phyloP scores from a whole-genome alignment of 2,329 filamentous ascomycete species.

The Botrytis aclada region DNA sequence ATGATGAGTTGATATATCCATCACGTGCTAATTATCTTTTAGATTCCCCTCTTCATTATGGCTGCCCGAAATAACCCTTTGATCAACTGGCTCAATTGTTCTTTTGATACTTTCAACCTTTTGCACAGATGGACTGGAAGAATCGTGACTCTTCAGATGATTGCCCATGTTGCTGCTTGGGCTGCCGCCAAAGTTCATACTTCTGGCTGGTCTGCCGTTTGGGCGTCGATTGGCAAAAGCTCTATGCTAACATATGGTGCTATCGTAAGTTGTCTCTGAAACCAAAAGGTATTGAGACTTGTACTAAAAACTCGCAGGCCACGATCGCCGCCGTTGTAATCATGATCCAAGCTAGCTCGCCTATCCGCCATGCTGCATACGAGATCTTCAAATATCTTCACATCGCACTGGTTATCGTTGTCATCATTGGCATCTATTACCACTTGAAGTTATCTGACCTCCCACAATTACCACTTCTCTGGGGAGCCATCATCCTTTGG shows the following conservation, averaged over 20 bases:
- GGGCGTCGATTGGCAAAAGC: conserved; percentile 38
- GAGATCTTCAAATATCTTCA: conserved; percentile 74
- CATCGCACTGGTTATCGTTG: conserved; percentile 58
- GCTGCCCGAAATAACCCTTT: conserved; percentile 76
- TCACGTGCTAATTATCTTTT: conserved; percentile 15
- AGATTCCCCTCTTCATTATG: conserved; percentile 67
- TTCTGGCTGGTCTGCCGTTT: conserved; percentile 50
- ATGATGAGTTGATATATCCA: neutral
- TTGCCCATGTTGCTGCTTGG: conserved; percentile 64
- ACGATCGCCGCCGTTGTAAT: conserved; percentile 60
- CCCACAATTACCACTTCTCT: conserved; percentile 56
- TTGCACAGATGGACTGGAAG: conserved; percentile 78
- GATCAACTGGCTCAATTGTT: conserved; percentile 67
- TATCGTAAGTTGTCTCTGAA: conserved; percentile 48
- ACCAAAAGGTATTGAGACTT: no score
- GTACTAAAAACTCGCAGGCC: conserved; percentile 43
- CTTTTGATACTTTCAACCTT: conserved; percentile 80
- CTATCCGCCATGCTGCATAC: conserved; percentile 74
- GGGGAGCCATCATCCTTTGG: conserved; percentile 66
- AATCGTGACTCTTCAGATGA: conserved; percentile 66
- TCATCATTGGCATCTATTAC: conserved; percentile 64
- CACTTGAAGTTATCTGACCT: conserved; percentile 56
- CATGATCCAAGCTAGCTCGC: conserved; percentile 65
- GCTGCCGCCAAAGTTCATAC: conserved; percentile 44
- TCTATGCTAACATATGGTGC: conserved; percentile 57